phyloP scores from a whole-genome alignment of 306 rosid genomes.

The Lablab purpureus region DNA sequence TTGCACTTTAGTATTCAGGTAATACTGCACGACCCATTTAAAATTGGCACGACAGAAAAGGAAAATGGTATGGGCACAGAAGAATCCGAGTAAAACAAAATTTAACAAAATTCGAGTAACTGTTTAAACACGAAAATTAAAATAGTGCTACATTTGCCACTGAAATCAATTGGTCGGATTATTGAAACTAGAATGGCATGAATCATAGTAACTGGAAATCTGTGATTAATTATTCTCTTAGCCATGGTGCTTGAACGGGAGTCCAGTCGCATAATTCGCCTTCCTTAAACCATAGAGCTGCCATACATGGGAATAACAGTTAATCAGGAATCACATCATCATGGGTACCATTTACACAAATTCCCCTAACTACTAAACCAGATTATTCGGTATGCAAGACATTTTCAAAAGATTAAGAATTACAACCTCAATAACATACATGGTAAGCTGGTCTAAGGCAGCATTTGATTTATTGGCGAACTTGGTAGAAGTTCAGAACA shows the following conservation, averaged over 20 bases:
- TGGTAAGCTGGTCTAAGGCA: conserved; percentile 16
- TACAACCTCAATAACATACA: conserved; percentile 4
- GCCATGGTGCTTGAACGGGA: conserved; percentile 74
- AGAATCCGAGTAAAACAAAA: conserved; percentile 20
- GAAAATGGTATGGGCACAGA: conserved; percentile 3
- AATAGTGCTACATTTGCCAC: conserved; percentile 27
- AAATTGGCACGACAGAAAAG: not conserved
- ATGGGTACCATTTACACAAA: conserved; percentile 12
- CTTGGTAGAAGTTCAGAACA: not conserved
- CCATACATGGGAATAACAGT: conserved; percentile 37
- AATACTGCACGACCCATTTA: not conserved
- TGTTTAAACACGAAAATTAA: conserved; percentile 20
- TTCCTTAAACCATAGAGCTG: conserved; percentile 97
- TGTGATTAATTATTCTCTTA: conserved; percentile 69
- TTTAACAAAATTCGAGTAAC: conserved; percentile 24
- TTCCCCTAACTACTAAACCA: not conserved
- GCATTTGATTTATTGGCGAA: conserved; percentile 25
- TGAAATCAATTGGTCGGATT: conserved; percentile 33
- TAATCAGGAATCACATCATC: not conserved
- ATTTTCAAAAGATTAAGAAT: conserved; percentile 8
- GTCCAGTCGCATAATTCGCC: conserved; percentile 84
- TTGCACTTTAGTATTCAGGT: conserved; percentile 8
- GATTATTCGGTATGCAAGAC: conserved; percentile 26
- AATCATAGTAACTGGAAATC: conserved; percentile 23
- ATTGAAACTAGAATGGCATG: conserved; percentile 43